phyloP scores from a whole-genome alignment of 345 rosid species.

The Toxicodendron radicans region DNA sequence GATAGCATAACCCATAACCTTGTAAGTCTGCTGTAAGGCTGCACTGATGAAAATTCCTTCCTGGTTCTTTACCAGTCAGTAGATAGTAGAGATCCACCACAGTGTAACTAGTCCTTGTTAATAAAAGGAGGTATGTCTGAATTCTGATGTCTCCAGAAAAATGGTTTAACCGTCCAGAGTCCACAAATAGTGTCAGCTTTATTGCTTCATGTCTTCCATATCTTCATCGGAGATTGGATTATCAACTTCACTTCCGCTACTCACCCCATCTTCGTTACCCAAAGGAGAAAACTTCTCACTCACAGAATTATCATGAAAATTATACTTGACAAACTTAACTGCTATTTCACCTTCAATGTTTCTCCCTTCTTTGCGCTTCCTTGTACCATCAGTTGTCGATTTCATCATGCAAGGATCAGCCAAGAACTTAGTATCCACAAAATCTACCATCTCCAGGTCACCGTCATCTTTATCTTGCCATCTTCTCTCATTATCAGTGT shows the following conservation, averaged over 20 bases:
- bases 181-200: not conserved
- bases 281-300: constrained; percentile 23
- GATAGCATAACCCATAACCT: not conserved
- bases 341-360: constrained; percentile 40
- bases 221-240: constrained; percentile 29
- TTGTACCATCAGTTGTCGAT: constrained; percentile 35
- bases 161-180: not conserved
- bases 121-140: not conserved
- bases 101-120: not conserved
- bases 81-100: not conserved
- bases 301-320: constrained; percentile 24
- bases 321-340: constrained; percentile 48
- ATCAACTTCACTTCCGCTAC: constrained; percentile 49
- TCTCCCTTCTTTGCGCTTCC: constrained; percentile 70
- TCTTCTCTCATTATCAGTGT: not conserved
- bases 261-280: constrained; percentile 31
- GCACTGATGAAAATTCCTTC: not conserved
- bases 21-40: no score
- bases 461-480: constrained; percentile 18
- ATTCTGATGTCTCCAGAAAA: not conserved
- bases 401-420: constrained; percentile 23
- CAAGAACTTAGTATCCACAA: constrained; percentile 12
- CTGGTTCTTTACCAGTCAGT: not conserved
- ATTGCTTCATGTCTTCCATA: constrained; percentile 37
- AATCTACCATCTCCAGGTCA: constrained; percentile 41